Evolutionary conservation across 768 basidiomycete species (phyloP).

Genomic region (Russula earlei): DNA sequence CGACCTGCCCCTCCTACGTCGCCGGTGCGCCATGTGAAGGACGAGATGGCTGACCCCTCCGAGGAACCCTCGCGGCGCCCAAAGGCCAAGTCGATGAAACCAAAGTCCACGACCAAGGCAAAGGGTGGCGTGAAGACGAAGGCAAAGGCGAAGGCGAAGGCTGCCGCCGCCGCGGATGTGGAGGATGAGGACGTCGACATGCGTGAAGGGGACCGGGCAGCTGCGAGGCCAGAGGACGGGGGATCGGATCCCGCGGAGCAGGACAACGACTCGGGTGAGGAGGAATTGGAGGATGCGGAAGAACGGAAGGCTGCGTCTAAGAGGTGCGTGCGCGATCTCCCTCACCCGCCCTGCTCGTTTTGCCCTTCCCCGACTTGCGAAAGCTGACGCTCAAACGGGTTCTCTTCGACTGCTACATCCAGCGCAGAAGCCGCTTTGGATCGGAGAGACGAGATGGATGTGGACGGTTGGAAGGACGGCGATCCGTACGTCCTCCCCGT

Average conservation of each 20-base stretch:
- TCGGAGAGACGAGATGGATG: conserved; percentile 58
- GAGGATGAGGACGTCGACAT: conserved; percentile 17
- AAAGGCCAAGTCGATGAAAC: conserved; percentile 3
- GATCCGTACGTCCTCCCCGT: conserved; percentile 56
- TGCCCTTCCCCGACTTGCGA: too few relatives aligned
- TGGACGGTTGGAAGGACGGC: conserved; percentile 76
- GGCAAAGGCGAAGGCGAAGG: conserved; percentile 8
- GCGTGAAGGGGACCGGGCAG: conserved; percentile 2
- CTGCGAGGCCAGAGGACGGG: conserved; percentile 23
- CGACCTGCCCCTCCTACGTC: background rate
- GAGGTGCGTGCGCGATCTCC: conserved; percentile 51
- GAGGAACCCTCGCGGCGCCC: background rate
- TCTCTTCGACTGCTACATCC: background rate
- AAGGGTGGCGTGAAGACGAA: conserved; percentile 15
- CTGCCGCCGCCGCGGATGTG: background rate
- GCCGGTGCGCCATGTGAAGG: background rate
- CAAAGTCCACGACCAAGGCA: conserved; percentile 1
- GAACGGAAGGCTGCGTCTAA: conserved; percentile 52
- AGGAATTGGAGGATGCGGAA: conserved; percentile 31
- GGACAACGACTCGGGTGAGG: conserved; percentile 32
- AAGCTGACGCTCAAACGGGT: too few relatives aligned
- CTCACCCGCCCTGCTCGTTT: too few relatives aligned
- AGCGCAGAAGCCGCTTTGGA: conserved; percentile 65
- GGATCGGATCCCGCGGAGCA: conserved; percentile 21
- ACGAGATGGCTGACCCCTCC: background rate